phyloP scores from a whole-genome alignment of 176 grass and related monocot genomes.

The Oryza longistaminata region DNA sequence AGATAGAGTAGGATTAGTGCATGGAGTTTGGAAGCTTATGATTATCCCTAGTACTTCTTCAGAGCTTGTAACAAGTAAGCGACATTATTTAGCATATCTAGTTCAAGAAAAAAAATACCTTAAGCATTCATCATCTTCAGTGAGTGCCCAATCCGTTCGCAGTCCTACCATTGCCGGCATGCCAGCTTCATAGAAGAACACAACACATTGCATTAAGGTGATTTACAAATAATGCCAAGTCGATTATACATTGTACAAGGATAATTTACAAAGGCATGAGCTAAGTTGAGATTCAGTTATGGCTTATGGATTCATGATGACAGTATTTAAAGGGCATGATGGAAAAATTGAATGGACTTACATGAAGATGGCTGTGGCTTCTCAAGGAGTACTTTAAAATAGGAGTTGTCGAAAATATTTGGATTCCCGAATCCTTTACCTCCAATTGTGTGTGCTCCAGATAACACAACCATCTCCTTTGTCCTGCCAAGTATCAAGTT shows the following conservation, averaged over 20 bases:
- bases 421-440: constrained; percentile 85
- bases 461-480: constrained; percentile 74
- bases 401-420: constrained; percentile 69
- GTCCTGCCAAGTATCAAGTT: constrained; percentile 44
- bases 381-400: constrained; percentile 82
- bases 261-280: not conserved
- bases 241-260: not conserved
- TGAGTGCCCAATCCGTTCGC: constrained; percentile 71
- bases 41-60: not conserved
- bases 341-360: constrained; percentile 31
- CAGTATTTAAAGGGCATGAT: not conserved
- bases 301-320: not conserved
- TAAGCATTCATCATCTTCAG: constrained; percentile 87
- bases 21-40: constrained; percentile 11
- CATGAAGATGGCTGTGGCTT: constrained; percentile 70
- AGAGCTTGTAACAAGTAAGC: not conserved
- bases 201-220: not conserved
- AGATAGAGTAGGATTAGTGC: not conserved
- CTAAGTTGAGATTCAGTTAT: not conserved
- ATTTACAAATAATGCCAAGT: not conserved
- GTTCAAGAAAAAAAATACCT: constrained; percentile 46
- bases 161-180: constrained; percentile 83
- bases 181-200: constrained; percentile 55
- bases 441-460: constrained; percentile 91
- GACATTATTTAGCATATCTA: not conserved